A percentile compares a stretch with the other conserved stretches of the same genome.
Evolutionary conservation across 1,139 yeast species (phyloP).

Genomic region (Ogataea hybrid): DNA sequence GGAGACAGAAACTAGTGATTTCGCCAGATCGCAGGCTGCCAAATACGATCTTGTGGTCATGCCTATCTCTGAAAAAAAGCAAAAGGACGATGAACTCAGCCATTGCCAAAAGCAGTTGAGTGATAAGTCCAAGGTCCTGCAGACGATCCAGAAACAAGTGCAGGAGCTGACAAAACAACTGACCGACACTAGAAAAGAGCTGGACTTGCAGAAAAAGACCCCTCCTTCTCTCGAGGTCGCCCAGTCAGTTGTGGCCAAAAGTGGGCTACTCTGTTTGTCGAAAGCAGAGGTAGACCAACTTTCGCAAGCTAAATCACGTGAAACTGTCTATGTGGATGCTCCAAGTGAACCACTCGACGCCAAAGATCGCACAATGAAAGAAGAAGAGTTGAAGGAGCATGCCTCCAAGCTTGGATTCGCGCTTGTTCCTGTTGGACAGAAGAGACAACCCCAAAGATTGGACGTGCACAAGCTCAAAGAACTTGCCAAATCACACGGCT

Average conservation of each 20-base stretch:
- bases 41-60: constrained; percentile 18
- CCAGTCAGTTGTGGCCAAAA: constrained; percentile 27
- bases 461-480: constrained; percentile 13
- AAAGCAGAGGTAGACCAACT: constrained; percentile 1
- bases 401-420: constrained; percentile 28
- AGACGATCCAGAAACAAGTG: neutral
- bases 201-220: neutral
- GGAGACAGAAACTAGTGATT: constrained; percentile 19
- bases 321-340: constrained; percentile 22
- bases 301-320: neutral
- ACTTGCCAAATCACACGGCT: constrained; percentile 14
- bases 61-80: neutral
- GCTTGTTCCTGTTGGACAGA: constrained; percentile 24
- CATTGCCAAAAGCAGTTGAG: neutral
- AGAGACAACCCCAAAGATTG: constrained; percentile 1
- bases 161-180: neutral
- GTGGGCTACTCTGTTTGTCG: constrained; percentile 9
- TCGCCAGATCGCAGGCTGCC: constrained; percentile 32
- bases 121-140: neutral
- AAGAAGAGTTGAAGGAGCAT: constrained; percentile 12
- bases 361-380: constrained; percentile 1
- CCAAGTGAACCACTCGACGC: neutral
- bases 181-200: neutral
- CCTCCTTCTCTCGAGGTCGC: constrained; percentile 14
- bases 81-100: neutral